Evolutionary conservation across 306 rosid species (phyloP).

Genomic region (Oemleria cerasiformis): DNA sequence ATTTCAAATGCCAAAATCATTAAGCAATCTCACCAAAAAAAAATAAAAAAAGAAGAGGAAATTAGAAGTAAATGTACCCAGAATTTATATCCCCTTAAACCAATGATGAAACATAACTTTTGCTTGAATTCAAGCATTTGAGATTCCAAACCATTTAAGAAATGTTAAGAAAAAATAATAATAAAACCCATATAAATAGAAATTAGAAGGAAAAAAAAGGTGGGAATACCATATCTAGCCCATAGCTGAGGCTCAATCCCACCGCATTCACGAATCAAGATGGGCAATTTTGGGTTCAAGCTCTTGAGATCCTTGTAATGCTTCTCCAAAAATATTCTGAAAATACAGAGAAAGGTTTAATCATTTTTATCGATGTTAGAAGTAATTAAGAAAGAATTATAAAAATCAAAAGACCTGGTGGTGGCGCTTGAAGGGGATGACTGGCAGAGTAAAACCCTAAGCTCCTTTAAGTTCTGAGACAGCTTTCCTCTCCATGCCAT

Average conservation of each 20-base stretch:
- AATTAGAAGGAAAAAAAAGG: constrained; percentile 1
- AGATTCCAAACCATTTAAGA: not conserved
- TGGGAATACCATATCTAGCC: constrained; percentile 86
- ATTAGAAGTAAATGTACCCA: not conserved
- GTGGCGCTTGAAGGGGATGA: constrained; percentile 82
- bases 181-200: not conserved
- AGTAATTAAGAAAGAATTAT: not conserved
- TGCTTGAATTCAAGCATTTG: not conserved
- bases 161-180: not conserved
- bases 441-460: constrained; percentile 86
- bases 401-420: constrained; percentile 52
- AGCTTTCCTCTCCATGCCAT: constrained; percentile 94
- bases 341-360: constrained; percentile 5
- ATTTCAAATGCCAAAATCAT: not conserved
- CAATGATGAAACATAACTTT: not conserved
- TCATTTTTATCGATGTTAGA: not conserved
- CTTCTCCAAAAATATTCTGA: constrained; percentile 79
- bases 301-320: constrained; percentile 82
- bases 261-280: constrained; percentile 86
- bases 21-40: not conserved
- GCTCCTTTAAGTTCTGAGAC: constrained; percentile 76
- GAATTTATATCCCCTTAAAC: not conserved
- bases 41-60: not conserved
- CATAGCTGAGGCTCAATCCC: constrained; percentile 86
- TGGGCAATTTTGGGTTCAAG: constrained; percentile 81